A percentile compares a stretch with the other conserved stretches of the same genome.
These are phyloP conservation scores for Colletotrichum zoysiae DNA, from an alignment of 2,329 filamentous ascomycete species.

Conservation along the genomic window DNA sequence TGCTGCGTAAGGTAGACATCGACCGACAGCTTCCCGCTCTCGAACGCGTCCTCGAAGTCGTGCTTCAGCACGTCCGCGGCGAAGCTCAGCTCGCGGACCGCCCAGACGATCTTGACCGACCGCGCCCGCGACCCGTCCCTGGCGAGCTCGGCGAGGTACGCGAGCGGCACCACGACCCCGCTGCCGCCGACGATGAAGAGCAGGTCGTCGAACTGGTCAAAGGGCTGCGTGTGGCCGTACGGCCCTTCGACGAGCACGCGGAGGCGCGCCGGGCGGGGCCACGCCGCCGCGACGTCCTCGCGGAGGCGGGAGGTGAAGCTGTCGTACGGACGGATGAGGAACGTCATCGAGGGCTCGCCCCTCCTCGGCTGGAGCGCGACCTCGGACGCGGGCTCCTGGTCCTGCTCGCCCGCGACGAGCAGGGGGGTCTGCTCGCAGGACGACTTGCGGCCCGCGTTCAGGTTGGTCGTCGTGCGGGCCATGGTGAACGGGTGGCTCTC, in stretches of 20 bases:
- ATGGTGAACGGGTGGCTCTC: slow-evolving; percentile 66
- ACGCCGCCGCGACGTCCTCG: slow-evolving; percentile 46
- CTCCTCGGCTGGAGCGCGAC: slow-evolving; percentile 23
- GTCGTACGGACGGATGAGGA: slow-evolving; percentile 61
- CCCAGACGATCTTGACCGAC: slow-evolving; percentile 56
- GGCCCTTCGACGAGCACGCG: slow-evolving; percentile 60
- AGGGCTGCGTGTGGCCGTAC: slow-evolving; percentile 56
- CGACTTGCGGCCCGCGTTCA: slow-evolving; percentile 37
- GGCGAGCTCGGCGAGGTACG: slow-evolving; percentile 52
- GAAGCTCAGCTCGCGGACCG: slow-evolving; percentile 56
- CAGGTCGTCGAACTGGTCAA: slow-evolving; percentile 55
- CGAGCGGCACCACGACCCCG: slow-evolving; percentile 58
- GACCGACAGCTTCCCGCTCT: slow-evolving; percentile 49
- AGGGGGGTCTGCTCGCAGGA: slow-evolving; percentile 51
- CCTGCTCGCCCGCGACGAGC: slow-evolving; percentile 43
- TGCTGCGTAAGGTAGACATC: slow-evolving; percentile 53
- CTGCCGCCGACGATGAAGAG: slow-evolving; percentile 61
- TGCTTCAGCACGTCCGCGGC: slow-evolving; percentile 51
- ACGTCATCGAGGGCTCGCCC: slow-evolving; percentile 50
- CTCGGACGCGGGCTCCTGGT: slow-evolving; percentile 33
- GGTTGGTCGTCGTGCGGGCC: slow-evolving; percentile 46
- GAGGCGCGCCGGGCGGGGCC: slow-evolving; percentile 46
- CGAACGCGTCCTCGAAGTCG: slow-evolving; percentile 50
- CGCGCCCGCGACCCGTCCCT: slow-evolving; percentile 36
- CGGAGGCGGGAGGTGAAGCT: slow-evolving; percentile 57